Evolutionary conservation across 441 rosid species (phyloP), one percentile per base, ranked within the genome.

Genomic region (Bocquillonia castaneifolia): DNA sequence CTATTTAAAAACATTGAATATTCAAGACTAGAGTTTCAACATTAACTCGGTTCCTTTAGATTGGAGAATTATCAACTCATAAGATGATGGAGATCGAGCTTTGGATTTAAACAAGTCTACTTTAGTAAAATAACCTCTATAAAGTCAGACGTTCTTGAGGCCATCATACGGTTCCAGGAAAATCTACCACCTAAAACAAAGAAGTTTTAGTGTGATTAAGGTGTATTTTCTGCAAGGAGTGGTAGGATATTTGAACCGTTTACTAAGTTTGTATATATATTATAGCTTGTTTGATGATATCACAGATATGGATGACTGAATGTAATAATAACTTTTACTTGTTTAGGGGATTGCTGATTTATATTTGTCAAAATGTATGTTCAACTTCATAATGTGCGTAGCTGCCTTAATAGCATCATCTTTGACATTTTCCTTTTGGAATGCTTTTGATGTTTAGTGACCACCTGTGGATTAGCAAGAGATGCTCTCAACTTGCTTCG

Each of bases 401-500:
- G 29, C 26, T 12, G n/a, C 54, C n/a, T n/a, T n/a, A n/a, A n/a
- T n/a, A n/a, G 29, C 54, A n/a, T 37, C 32, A 23, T 50, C 44
- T 59, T 26, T 48, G 17, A 42, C 44, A 67, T 60, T 70, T 72
- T 42, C 20, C 45, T 54, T 70, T 25, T 62, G 64, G 63, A 32
- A 61, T 76, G 53, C 50, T 63, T 51, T 61, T 63, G n/a, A 78
- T 67, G 69, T 80, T 44, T 80, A 94, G 99, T 94, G 59, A 94
- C 96, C n/a, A 91, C 96, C 0, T 88, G 97, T 56, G 84, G 87
- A 48, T 82, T 91, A 70, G 99, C 97, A 58, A 89, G 91, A 79
- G 93, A 91, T 37, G 99, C 97, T 59, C 70, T 94, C 67, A 77
- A 51, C 79, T 68, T 88, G 68, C 96, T 91, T 6, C 92, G 93